Percentiles rank a stretch among this genome's conserved stretches.
These are phyloP conservation scores for Vaccinium darrowii DNA, from an alignment of 148 eudicot genomes.

Conservation along the genomic window DNA sequence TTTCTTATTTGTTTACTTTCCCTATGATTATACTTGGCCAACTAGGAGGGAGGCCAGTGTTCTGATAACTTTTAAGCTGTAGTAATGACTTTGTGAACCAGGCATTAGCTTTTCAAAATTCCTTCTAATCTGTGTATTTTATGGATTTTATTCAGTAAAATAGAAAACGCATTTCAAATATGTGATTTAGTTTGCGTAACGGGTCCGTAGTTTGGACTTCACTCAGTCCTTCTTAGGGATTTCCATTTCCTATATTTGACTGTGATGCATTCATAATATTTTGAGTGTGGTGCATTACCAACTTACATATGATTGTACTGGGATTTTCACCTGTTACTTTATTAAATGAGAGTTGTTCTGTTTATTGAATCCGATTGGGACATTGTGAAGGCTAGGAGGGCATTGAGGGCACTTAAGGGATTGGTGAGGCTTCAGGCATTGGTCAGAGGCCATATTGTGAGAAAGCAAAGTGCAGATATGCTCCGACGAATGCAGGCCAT, in stretches of 20 bases:
- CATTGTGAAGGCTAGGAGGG: slow-evolving; percentile 74
- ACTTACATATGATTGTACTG: not conserved
- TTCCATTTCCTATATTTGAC: too few species aligned
- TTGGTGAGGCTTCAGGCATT: slow-evolving; percentile 96
- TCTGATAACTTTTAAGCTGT: not conserved
- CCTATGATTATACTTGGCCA: not conserved
- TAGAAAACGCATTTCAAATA: not conserved
- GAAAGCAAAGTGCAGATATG: slow-evolving; percentile 92
- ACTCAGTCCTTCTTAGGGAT: not conserved
- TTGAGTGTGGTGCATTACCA: not conserved
- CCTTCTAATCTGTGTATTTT: not conserved
- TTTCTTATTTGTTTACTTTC: not conserved
- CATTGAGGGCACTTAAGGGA: slow-evolving; percentile 85
- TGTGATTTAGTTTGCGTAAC: not conserved
- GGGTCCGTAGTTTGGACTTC: not conserved
- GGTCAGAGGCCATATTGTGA: slow-evolving; percentile 85
- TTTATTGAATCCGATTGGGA: not conserved
- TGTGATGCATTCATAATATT: not conserved
- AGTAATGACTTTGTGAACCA: not conserved
- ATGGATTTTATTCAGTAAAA: not conserved
- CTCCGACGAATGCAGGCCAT: slow-evolving; percentile 88
- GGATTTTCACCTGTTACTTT: not conserved
- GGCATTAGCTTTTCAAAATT: not conserved
- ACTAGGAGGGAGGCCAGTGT: not conserved
- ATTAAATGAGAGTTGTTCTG: not conserved